Percentiles rank a stretch among this genome's conserved stretches.
Conservation (phyloP, 208 protist species). For the Lotmaria passim region DNA sequence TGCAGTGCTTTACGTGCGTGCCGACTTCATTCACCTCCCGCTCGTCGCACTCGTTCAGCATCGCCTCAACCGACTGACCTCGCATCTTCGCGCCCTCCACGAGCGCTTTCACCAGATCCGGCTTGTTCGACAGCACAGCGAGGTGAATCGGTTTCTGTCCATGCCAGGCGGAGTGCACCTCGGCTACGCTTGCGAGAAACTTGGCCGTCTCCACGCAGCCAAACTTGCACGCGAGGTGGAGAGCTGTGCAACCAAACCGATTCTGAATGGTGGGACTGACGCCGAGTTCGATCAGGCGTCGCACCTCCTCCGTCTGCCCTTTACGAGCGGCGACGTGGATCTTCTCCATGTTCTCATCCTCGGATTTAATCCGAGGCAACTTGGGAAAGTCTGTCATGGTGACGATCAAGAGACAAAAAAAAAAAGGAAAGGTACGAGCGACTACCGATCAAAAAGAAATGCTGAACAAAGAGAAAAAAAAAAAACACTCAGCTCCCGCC, state of each 20-base stretch:
- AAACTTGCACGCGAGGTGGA: constrained; percentile 89
- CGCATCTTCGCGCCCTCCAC: constrained; percentile 59
- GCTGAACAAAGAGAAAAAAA: constrained; percentile 17
- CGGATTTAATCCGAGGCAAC: constrained; percentile 65
- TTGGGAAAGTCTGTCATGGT: constrained; percentile 72
- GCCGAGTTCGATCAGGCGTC: constrained; percentile 74
- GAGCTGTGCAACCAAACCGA: constrained; percentile 86
- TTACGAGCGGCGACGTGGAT: constrained; percentile 84
- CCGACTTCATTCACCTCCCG: constrained; percentile 64
- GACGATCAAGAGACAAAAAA: constrained; percentile 1
- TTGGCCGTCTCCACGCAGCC: constrained; percentile 71
- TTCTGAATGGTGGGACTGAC: constrained; percentile 78
- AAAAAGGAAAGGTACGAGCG: background rate
- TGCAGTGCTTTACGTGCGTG: constrained; percentile 54
- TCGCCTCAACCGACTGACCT: constrained; percentile 52
- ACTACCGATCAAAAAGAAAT: too few relatives aligned
- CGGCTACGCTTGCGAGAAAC: constrained; percentile 64
- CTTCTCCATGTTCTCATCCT: constrained; percentile 93
- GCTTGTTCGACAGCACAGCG: constrained; percentile 76
- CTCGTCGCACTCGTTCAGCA: constrained; percentile 86
- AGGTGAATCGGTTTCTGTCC: constrained; percentile 85
- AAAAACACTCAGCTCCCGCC: too few relatives aligned
- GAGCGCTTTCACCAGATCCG: constrained; percentile 66
- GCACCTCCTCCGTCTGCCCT: constrained; percentile 75
- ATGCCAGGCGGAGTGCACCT: constrained; percentile 74